These are phyloP conservation scores for Butyriboletus appendiculatus DNA, from an alignment of 1,284 basidiomycete genomes.

Conservation along the genomic window DNA sequence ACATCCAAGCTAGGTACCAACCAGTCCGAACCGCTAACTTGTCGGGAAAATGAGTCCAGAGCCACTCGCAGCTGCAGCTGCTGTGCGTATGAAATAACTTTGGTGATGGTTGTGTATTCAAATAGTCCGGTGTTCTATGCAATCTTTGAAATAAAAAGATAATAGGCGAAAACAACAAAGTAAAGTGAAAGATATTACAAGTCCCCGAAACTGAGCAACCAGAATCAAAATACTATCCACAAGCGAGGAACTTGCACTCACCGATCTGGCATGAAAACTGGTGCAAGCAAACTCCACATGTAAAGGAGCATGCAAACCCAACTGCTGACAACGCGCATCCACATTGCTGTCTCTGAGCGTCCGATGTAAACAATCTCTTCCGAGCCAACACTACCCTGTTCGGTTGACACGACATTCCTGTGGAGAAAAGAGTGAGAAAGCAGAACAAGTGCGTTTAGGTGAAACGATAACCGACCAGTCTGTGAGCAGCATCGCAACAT, in stretches of 20 bases:
- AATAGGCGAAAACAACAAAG: background rate
- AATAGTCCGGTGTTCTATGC: background rate
- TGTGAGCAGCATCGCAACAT: conserved; percentile 97
- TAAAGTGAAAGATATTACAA: conserved; percentile 20
- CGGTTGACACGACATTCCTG: conserved; percentile 75
- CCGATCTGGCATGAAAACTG: conserved; percentile 88
- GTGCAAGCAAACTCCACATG: conserved; percentile 89
- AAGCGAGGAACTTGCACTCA: conserved; percentile 32
- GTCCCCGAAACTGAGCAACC: conserved; percentile 36
- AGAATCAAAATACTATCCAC: conserved; percentile 1
- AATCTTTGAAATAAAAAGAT: conserved; percentile 5
- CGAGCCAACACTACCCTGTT: conserved; percentile 47
- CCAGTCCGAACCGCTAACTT: background rate
- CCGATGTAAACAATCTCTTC: conserved; percentile 91
- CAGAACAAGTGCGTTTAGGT: conserved; percentile 1
- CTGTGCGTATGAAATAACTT: too few relatives aligned
- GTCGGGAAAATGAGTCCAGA: too few relatives aligned
- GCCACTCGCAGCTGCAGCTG: too few relatives aligned
- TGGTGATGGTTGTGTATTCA: background rate
- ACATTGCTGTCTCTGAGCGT: conserved; percentile 95
- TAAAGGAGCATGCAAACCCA: conserved; percentile 94
- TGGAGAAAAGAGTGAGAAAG: conserved; percentile 7
- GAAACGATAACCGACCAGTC: conserved; percentile 76
- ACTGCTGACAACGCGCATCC: conserved; percentile 96
- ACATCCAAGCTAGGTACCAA: background rate